Conservation (phyloP, 129 eudicot species). For the Pittosporum tobira region DNA sequence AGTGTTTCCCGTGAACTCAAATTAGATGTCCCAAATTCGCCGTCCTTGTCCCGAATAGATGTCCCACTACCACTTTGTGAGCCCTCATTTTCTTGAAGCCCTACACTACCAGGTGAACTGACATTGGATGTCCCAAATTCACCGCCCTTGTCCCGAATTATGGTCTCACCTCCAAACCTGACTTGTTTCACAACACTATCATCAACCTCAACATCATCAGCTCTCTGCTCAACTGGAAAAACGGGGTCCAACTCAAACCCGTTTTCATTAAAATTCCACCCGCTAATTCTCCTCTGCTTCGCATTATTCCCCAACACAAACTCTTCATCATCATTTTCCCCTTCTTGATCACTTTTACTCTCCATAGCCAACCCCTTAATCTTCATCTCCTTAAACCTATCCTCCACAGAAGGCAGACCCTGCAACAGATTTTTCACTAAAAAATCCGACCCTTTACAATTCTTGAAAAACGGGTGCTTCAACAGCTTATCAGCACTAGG, state of each 20-base stretch:
- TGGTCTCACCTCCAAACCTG: constrained; percentile 22
- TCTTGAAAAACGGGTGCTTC: constrained; percentile 64
- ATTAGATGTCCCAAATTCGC: constrained; percentile 13
- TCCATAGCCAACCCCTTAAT: constrained; percentile 15
- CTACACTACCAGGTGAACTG: constrained; percentile 8
- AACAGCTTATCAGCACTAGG: constrained; percentile 56
- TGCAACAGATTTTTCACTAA: constrained; percentile 56
- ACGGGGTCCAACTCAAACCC: constrained; percentile 49
- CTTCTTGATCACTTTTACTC: constrained; percentile 23
- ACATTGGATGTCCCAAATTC: constrained; percentile 12
- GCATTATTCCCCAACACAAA: constrained; percentile 15
- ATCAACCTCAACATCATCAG: constrained; percentile 4
- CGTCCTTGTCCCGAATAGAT: constrained; percentile 13
- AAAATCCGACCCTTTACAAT: constrained; percentile 49
- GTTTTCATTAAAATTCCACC: constrained; percentile 71
- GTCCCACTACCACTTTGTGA: constrained; percentile 26
- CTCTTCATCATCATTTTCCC: constrained; percentile 23
- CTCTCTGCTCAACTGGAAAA: constrained; percentile 34
- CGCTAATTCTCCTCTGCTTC: constrained; percentile 63
- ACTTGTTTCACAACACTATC: constrained; percentile 23
- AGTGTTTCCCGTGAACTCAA: constrained; percentile 14
- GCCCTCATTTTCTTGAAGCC: background rate
- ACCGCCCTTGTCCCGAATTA: constrained; percentile 17
- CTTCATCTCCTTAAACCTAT: constrained; percentile 36
- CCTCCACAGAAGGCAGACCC: constrained; percentile 60